These are phyloP conservation scores for Meyerozyma elateridarum DNA, from an alignment of 1,139 yeast genomes.

Conservation along the genomic window DNA sequence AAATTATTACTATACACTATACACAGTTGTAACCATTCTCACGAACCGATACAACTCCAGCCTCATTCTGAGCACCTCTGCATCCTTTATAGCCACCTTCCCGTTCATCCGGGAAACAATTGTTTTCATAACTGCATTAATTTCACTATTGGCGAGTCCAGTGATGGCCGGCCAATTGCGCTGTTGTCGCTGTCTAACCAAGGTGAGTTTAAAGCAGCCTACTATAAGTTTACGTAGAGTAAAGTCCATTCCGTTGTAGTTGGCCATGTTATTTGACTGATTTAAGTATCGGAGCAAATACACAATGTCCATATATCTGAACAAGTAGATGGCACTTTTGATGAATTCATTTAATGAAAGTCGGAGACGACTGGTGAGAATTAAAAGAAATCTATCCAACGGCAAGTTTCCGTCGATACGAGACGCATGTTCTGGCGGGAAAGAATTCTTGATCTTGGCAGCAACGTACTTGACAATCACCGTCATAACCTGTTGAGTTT, in stretches of 20 bases:
- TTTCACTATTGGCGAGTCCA: conserved; percentile 36
- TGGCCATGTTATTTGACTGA: conserved; percentile 43
- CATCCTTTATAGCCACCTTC: conserved; percentile 35
- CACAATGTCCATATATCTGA: conserved; percentile 47
- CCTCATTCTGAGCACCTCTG: conserved; percentile 36
- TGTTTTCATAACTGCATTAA: conserved; percentile 33
- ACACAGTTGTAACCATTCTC: conserved; percentile 36
- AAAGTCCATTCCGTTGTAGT: conserved; percentile 43
- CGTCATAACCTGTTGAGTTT: conserved; percentile 36
- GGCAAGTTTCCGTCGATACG: conserved; percentile 31
- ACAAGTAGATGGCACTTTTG: conserved; percentile 41
- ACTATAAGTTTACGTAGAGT: conserved; percentile 40
- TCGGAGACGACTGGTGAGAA: conserved; percentile 36
- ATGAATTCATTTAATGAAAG: conserved; percentile 35
- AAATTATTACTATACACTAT: conserved; percentile 9
- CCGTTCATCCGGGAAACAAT: conserved; percentile 42
- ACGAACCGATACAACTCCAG: conserved; percentile 42
- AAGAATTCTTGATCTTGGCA: conserved; percentile 41
- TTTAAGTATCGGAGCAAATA: conserved; percentile 44
- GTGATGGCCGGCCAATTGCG: conserved; percentile 33
- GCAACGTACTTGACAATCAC: conserved; percentile 43
- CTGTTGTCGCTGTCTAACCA: conserved; percentile 25
- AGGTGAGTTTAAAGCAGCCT: conserved; percentile 42
- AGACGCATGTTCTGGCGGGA: conserved; percentile 36
- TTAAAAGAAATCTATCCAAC: conserved; percentile 38